Evolutionary conservation across 208 protist species (phyloP), one percentile per base, ranked within the genome.

Genomic region (Blastocrithidia nonstop): DNA sequence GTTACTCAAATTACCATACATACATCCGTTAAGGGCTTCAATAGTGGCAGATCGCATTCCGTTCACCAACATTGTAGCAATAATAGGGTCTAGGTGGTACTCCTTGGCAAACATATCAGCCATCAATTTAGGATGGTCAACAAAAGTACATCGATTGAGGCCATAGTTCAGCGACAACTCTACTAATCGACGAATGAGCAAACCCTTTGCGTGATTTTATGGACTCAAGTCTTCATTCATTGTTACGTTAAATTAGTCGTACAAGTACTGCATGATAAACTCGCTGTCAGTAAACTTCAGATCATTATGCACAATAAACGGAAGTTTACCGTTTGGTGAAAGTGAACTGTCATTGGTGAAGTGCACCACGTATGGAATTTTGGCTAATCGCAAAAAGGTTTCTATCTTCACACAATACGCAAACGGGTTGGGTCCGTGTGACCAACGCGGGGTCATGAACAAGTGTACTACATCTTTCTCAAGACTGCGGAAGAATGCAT

Each of bases 81-180:
- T 50, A n/a, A 61, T 38, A 8, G 61, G 63, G 37, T 69, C 49
- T 3, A 75, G 51, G 24, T 35, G 29, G 21, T 62, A 78, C 57
- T 80, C 71, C 21, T 73, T 59, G 45, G 54, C 49, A 43, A 81
- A 74, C 64, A 86, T 66, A 27, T 66, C 54, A 22, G 57, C 49
- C 63, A 76, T 61, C 47, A 63, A 60, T 15, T 57, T 54, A 11
- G 68, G 64, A 44, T 67, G 51, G 40, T 86, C 71, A 4, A 81
- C 54, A 29, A 76, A 63, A 33, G 59, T 69, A 22, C 52, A 66
- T 32, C 76, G 76, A 43, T 77, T 70, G 44, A 78, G 42, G 29
- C 65, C 71, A 36, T 78, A 80, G 64, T 77, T 70, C 24, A 85
- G 45, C 24, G 59, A 66, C 9, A 61, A 76, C 47, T 85, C 75